Evolutionary conservation across 2,329 filamentous ascomycete genomes (phyloP).

Genomic region (Penicillium sp.): DNA sequence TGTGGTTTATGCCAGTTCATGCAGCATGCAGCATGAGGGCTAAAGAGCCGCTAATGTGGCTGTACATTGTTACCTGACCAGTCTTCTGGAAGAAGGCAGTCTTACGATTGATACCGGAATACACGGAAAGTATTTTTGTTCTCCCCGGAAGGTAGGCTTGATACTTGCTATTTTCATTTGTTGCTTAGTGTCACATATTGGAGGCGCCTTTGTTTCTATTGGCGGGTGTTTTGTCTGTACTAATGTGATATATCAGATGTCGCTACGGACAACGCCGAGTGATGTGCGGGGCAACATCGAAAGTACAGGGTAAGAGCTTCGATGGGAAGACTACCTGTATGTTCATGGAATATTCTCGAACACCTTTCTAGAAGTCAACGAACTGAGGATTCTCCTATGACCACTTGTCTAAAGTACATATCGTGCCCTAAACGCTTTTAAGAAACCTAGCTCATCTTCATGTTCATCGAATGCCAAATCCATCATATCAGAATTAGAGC

Average conservation of each 20-base stretch:
- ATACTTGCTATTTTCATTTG: not conserved
- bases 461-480: constrained; percentile 5
- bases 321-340: not conserved
- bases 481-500: constrained; percentile 1
- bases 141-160: not conserved
- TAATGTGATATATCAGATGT: constrained; percentile 3
- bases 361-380: not conserved
- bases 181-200: too few species aligned
- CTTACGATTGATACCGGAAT: not conserved
- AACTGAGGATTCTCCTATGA: not conserved
- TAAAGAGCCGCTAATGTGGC: not conserved
- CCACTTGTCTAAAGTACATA: constrained; percentile 19
- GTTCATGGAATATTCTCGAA: not conserved
- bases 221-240: not conserved
- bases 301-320: not conserved
- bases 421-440: constrained; percentile 21
- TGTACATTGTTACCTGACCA: not conserved
- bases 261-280: not conserved
- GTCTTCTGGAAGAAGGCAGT: not conserved
- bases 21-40: not conserved
- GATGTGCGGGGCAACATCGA: not conserved
- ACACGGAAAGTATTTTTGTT: not conserved
- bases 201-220: not conserved
- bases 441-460: constrained; percentile 16
- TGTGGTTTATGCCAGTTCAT: constrained; percentile 12